A percentile compares a stretch with the other conserved stretches of the same genome.
These are phyloP conservation scores for Fusarium armeniacum DNA, from an alignment of 2,329 filamentous ascomycete genomes.

Conservation along the genomic window DNA sequence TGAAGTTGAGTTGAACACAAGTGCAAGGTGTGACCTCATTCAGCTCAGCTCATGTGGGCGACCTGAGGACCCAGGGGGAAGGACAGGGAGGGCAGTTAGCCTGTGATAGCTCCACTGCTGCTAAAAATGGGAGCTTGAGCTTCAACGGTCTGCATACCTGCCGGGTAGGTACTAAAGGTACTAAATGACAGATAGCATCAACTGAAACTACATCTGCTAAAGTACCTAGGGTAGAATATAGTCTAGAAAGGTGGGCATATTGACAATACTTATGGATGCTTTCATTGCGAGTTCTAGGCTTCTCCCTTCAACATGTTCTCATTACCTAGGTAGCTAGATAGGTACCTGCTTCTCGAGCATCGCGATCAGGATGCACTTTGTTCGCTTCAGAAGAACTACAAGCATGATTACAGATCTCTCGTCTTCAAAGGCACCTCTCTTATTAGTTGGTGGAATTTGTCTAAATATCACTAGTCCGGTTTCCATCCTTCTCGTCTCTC, in stretches of 20 bases:
- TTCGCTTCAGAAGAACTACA: neutral
- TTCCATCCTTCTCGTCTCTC: neutral
- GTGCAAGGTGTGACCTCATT: slow-evolving; percentile 32
- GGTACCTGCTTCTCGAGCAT: neutral
- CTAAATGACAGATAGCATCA: neutral
- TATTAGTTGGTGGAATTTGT: neutral
- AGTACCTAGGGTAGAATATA: neutral
- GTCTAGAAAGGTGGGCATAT: neutral
- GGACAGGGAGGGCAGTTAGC: slow-evolving; percentile 19
- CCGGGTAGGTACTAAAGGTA: neutral
- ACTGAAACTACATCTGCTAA: neutral
- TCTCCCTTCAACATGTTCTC: neutral
- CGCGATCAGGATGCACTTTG: neutral
- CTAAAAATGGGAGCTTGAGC: slow-evolving; percentile 16
- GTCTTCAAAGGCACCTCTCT: neutral
- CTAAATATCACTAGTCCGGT: neutral
- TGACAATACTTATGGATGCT: too few relatives aligned
- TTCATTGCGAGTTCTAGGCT: neutral
- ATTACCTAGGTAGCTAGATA: too few relatives aligned
- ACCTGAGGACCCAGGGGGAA: slow-evolving; percentile 4
- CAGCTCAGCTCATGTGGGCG: slow-evolving; percentile 32
- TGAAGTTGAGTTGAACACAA: slow-evolving; percentile 14
- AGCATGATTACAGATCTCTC: neutral
- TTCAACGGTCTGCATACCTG: neutral
- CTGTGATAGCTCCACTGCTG: slow-evolving; percentile 20